A percentile compares a stretch with the other conserved stretches of the same genome.
These are phyloP conservation scores for Sphaceloma murrayae DNA, from an alignment of 2,329 filamentous ascomycete genomes.

Conservation along the genomic window DNA sequence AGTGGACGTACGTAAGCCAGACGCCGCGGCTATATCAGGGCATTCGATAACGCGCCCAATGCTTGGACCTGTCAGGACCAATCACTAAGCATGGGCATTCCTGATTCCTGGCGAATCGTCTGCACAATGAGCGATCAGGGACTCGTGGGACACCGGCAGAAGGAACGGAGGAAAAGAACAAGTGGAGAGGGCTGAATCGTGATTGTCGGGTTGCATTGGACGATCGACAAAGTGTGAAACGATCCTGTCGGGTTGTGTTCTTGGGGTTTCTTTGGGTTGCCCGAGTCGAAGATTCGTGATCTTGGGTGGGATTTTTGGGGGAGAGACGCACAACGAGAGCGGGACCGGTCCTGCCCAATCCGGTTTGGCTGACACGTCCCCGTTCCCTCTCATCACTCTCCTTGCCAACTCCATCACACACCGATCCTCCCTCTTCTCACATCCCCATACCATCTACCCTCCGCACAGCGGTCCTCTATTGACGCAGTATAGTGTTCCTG, in stretches of 20 bases:
- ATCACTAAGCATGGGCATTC: too few relatives aligned
- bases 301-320: too few relatives aligned
- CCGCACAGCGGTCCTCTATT: not conserved
- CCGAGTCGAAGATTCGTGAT: too few relatives aligned
- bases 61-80: too few relatives aligned
- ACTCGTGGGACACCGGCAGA: not conserved
- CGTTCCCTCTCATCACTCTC: not conserved
- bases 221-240: constrained; percentile 8
- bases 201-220: constrained; percentile 8
- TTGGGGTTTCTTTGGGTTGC: not conserved
- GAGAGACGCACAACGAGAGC: constrained; percentile 5
- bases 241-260: not conserved
- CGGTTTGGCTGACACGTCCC: constrained; percentile 4
- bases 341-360: too few relatives aligned
- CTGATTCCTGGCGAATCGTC: too few relatives aligned
- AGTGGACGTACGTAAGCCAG: too few relatives aligned
- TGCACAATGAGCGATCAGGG: constrained; percentile 13
- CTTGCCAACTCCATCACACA: constrained; percentile 11
- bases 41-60: too few relatives aligned
- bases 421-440: constrained; percentile 1
- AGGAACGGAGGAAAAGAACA: constrained; percentile 1
- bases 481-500: constrained; percentile 13
- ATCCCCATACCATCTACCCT: not conserved
- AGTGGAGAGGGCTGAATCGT: constrained; percentile 4
- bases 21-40: too few relatives aligned